Conservation (phyloP, 106 monocot species). For the Iris macrosiphon region DNA sequence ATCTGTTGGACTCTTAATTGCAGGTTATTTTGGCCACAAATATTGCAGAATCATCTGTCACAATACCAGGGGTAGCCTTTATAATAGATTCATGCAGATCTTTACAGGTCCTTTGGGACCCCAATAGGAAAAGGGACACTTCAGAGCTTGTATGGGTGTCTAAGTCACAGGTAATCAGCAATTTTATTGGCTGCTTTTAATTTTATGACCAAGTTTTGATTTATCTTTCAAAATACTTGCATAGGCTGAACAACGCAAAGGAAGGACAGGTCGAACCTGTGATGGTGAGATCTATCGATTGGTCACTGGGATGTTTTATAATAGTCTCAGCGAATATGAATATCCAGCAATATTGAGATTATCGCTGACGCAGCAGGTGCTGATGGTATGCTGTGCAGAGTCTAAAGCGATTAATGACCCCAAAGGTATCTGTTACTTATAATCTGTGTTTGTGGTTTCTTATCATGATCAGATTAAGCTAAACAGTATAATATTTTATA, state of each 20-base stretch:
- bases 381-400: constrained; percentile 69
- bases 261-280: constrained; percentile 87
- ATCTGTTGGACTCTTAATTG: constrained; percentile 7
- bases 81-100: constrained; percentile 87
- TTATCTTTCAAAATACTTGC: constrained; percentile 2
- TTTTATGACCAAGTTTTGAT: neutral
- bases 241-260: constrained; percentile 88
- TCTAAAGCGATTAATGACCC: constrained; percentile 85
- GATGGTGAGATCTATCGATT: constrained; percentile 73
- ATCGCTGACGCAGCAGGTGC: constrained; percentile 71
- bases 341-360: constrained; percentile 70
- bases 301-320: constrained; percentile 52
- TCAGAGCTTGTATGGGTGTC: constrained; percentile 79
- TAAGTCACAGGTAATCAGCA: constrained; percentile 71
- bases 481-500: no score
- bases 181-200: neutral
- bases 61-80: constrained; percentile 80
- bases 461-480: no score
- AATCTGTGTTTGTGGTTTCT: neutral
- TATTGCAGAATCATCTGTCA: constrained; percentile 92
- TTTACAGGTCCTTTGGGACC: constrained; percentile 73
- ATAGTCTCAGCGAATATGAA: constrained; percentile 58
- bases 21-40: constrained; percentile 91
- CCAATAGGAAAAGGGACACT: constrained; percentile 45
- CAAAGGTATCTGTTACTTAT: constrained; percentile 37